These are phyloP conservation scores for Gossypium schwendimanii DNA, from an alignment of 441 rosid genomes.

Conservation along the genomic window DNA sequence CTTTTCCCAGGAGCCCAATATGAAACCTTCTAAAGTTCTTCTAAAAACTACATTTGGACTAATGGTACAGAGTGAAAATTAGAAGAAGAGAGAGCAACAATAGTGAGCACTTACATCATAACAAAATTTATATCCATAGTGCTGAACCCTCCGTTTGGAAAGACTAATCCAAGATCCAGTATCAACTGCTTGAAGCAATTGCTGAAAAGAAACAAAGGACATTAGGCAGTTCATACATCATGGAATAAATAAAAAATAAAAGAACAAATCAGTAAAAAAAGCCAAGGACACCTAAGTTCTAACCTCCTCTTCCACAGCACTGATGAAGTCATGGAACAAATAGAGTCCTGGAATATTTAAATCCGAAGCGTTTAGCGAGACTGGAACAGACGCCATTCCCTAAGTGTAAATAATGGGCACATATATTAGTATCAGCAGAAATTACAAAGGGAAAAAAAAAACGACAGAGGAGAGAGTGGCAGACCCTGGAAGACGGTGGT, in stretches of 20 bases:
- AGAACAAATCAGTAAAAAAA: background rate
- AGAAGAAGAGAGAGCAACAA: background rate
- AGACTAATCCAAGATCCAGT: conserved; percentile 63
- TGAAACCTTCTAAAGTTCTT: background rate
- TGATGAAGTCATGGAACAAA: conserved; percentile 57
- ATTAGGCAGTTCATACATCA: background rate
- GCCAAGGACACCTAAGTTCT: background rate
- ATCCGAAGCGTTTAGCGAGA: conserved; percentile 51
- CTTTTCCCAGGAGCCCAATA: background rate
- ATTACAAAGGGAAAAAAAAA: background rate
- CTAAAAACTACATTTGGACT: background rate
- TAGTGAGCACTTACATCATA: conserved; percentile 43
- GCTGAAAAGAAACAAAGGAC: conserved; percentile 32
- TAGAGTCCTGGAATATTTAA: conserved; percentile 73
- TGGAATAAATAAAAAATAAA: background rate
- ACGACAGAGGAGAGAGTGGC: background rate
- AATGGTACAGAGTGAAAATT: background rate
- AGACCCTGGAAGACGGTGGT: conserved; percentile 37
- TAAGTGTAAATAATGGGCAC: conserved; percentile 17
- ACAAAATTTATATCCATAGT: conserved; percentile 87
- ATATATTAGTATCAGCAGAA: background rate
- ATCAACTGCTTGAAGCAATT: conserved; percentile 83
- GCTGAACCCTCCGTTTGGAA: conserved; percentile 84
- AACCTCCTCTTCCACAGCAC: conserved; percentile 63
- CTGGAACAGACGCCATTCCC: conserved; percentile 41